Conservation (phyloP, 2,329 filamentous ascomycete species). For the Canariomyces notabilis region DNA sequence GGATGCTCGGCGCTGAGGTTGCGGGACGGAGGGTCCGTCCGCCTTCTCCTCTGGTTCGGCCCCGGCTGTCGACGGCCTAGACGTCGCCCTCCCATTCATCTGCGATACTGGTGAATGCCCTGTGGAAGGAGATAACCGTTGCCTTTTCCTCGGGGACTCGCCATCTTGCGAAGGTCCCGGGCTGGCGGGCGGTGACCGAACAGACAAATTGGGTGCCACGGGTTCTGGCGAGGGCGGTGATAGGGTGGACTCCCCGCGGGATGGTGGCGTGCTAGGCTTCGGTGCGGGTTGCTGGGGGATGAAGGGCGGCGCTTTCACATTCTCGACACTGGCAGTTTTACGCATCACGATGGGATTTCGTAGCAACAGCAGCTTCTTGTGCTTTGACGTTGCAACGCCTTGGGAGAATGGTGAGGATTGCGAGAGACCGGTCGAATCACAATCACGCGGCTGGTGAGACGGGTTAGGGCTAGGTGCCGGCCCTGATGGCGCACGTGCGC, state of each 20-base stretch:
- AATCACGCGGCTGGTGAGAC: neutral
- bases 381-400: constrained; percentile 6
- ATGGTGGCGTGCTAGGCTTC: constrained; percentile 8
- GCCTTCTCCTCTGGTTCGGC: neutral
- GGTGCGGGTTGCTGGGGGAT: constrained; percentile 8
- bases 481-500: neutral
- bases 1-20: neutral
- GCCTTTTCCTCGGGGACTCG: constrained; percentile 18
- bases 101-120: neutral
- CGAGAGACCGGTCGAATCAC: too few species aligned
- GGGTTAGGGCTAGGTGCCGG: neutral
- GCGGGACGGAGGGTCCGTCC: neutral
- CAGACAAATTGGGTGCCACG: neutral
- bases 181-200: constrained; percentile 13
- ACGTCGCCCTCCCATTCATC: constrained; percentile 2
- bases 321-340: constrained; percentile 16
- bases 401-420: too few species aligned
- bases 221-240: constrained; percentile 5
- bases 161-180: constrained; percentile 5
- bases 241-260: constrained; percentile 1
- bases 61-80: neutral
- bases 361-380: constrained; percentile 13
- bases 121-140: constrained; percentile 8
- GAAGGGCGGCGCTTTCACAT: constrained; percentile 3
- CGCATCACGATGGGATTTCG: constrained; percentile 16